Evolutionary conservation across 139 green algal species (phyloP), one percentile per base, ranked within the genome.

Genomic region (Desmodesmus armatus): DNA sequence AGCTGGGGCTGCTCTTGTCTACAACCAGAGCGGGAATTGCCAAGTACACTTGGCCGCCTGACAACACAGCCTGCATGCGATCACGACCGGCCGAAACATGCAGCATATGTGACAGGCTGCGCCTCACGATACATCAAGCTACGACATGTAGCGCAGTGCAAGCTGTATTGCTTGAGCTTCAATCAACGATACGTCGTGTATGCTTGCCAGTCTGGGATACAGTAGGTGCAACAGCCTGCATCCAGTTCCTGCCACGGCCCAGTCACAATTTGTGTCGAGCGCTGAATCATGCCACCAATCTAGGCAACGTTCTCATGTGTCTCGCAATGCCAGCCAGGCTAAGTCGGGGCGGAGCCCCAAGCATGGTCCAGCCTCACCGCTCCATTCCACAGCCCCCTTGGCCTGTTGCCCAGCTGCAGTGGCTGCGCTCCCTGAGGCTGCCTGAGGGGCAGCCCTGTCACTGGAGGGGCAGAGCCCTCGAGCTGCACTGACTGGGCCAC

Each of bases 351-450:
- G n/a, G n/a, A n/a, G 6, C 29, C 40, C 15, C 60, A 72, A 33
- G 63, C 21, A 5, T 43, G 29, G 39, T 37, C 2, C 0, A 39
- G 2, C 23, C 79, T 67, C 44, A 85, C 79, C 63, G 29, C 63
- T 31, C 79, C 79, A 62, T 51, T 67, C 79, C 79, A 85, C 44
- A 85, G 78, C 3, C 35, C 63, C 2, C 37, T 60, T 11, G 49
- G 44, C 9, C 37, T 0, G 4, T 15, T 13, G 13, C 43, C 79
- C 17, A 44, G n/a, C 29, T 40, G 62, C 79, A 85, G 43, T 5
- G 62, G 29, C 17, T 17, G 40, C 1, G 17, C 63, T 3, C 63
- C 79, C 13, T 25, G 37, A 17, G 79, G 79, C 65, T 85, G 79
- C 63, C 31, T 62, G 27, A 81, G 74, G 15, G 44, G 29, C 44